Evolutionary conservation across 169 alveolate species (phyloP), one percentile per base, ranked within the genome.

Genomic region (Prorocentrum cordatum): DNA sequence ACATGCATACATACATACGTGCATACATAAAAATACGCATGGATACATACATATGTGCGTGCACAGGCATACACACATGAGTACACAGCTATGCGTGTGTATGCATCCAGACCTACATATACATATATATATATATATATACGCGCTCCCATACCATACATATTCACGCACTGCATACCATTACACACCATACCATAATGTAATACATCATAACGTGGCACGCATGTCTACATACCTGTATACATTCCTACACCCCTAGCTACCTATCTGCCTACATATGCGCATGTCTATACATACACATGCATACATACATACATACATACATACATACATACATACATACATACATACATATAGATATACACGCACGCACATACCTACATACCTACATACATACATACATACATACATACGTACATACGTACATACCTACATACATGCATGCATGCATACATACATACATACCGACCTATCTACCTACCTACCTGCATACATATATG

Each of bases 301-400:
- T 12, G 77, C 86, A 20, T 77, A 64, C 54, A 77, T 89, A 79
- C 58, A 67, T 50, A 14, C 7, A 12, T 14, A 4, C 29, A 50
- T 14, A 14, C 7, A 14, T 4, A 14, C 64, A 16, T 26, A n/a
- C 75, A 33, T 27, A 67, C 75, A 36, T 88, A 70, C 45, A 47
- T 26, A 36, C 85, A 61, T 75, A 42, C 80, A 90, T 91, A 89
- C 27, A 80, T 77, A 70, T 58, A 79, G 36, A 89, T 77, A 59
- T 77, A 70, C 39, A 91, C 91, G 67, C 91, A 75, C 33, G 93
- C 93, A 35, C 62, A 80, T 39, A 77, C 91, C 38, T 90, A 77
- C 71, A 77, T 89, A 18, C 93, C 93, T 12, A n/a, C n/a, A n/a
- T n/a, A n/a, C n/a, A n/a, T n/a, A n/a, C n/a, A n/a, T n/a, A n/a